phyloP scores from a whole-genome alignment of 2,329 filamentous ascomycete species.

The Fusarium sp. region DNA sequence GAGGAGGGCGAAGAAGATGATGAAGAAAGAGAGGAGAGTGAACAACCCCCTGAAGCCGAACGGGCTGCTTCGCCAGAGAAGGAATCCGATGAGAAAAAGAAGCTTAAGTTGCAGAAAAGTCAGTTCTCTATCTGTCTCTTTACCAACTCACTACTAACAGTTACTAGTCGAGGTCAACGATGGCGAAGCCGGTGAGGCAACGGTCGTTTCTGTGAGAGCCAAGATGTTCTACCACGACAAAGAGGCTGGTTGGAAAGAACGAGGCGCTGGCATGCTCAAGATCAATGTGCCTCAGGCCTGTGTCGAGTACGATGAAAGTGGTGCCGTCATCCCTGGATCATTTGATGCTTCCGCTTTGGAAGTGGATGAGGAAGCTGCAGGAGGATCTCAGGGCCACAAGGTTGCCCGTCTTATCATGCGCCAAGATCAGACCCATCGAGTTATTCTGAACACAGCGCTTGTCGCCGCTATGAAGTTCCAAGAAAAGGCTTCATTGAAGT shows the following conservation, averaged over 20 bases:
- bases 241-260: conserved; percentile 85
- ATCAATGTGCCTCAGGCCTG: conserved; percentile 78
- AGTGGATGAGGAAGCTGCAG: conserved; percentile 55
- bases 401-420: conserved; percentile 86
- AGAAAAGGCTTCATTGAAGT: conserved; percentile 79
- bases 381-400: conserved; percentile 53
- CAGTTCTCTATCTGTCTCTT: conserved; percentile 37
- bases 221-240: conserved; percentile 87
- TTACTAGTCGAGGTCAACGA: conserved; percentile 77
- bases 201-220: conserved; percentile 79
- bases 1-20: conserved; percentile 62
- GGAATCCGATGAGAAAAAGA: conserved; percentile 73
- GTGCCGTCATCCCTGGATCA: conserved; percentile 61
- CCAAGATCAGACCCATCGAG: conserved; percentile 87
- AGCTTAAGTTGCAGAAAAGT: conserved; percentile 77
- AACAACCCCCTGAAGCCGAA: conserved; percentile 61
- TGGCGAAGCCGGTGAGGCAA: conserved; percentile 86
- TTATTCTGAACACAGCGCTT: conserved; percentile 87
- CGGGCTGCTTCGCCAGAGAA: conserved; percentile 62
- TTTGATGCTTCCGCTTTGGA: conserved; percentile 68
- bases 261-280: conserved; percentile 85
- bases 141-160: conserved; percentile 44
- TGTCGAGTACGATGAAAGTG: conserved; percentile 67
- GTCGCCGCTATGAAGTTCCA: conserved; percentile 84
- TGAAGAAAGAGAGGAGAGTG: conserved; percentile 56